Percentiles rank a stretch among this genome's conserved stretches.
Conservation (phyloP, 768 basidiomycete species). For the Russula griseocarnosa region DNA sequence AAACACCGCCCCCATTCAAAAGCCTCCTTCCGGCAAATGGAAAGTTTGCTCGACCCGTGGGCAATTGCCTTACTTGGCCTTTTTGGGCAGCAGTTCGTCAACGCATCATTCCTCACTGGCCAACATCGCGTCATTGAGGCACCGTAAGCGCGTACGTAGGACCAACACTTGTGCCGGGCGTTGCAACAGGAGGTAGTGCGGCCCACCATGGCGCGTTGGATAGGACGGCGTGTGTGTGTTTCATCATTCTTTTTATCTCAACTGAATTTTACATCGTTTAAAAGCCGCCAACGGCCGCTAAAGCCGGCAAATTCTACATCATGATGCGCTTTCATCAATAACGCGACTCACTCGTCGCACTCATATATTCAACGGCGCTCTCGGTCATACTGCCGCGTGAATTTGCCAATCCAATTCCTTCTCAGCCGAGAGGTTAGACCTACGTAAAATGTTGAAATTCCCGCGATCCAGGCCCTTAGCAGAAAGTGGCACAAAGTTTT, state of each 20-base stretch:
- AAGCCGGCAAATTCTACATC: conserved; percentile 57
- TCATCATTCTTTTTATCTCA: neutral
- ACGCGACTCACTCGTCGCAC: conserved; percentile 81
- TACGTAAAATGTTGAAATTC: conserved; percentile 76
- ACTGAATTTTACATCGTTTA: conserved; percentile 3
- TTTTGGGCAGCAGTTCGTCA: conserved; percentile 79
- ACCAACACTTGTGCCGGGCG: conserved; percentile 68
- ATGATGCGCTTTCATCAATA: conserved; percentile 86
- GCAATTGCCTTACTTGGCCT: conserved; percentile 88
- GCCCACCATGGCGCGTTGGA: conserved; percentile 74
- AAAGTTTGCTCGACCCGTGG: conserved; percentile 66
- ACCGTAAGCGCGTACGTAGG: conserved; percentile 89
- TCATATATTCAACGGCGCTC: conserved; percentile 88
- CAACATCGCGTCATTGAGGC: conserved; percentile 88
- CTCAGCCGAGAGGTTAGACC: conserved; percentile 78
- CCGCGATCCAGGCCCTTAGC: conserved; percentile 75
- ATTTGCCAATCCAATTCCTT: conserved; percentile 88
- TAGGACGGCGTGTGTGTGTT: conserved; percentile 54
- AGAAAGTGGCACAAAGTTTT: conserved; percentile 67
- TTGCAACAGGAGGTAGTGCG: conserved; percentile 85
- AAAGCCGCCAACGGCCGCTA: conserved; percentile 47
- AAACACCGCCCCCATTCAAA: conserved; percentile 54
- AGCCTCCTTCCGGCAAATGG: conserved; percentile 64
- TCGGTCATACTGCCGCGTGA: conserved; percentile 76
- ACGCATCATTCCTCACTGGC: conserved; percentile 81